Conservation (phyloP, 768 basidiomycete genomes). For the Podaxis sp. region DNA sequence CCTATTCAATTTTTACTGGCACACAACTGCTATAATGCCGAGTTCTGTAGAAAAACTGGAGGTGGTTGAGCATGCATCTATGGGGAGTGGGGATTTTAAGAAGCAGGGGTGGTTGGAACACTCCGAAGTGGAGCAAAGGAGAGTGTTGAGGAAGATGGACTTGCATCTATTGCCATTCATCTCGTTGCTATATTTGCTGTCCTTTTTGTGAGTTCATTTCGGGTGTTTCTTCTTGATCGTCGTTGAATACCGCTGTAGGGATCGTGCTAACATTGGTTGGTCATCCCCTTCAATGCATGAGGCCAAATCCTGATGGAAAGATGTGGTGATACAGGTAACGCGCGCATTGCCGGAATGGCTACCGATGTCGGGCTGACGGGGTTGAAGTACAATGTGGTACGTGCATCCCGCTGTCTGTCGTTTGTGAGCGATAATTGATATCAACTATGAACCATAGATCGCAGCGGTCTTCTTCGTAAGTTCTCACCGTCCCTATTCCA, state of each 20-base stretch:
- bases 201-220: conserved; percentile 39
- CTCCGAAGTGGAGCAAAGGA: conserved; percentile 25
- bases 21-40: not conserved
- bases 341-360: conserved; percentile 34
- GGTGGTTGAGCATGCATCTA: not conserved
- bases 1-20: not conserved
- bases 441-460: conserved; percentile 20
- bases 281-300: not conserved
- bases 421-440: not conserved
- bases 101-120: conserved; percentile 13
- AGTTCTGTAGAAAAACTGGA: not conserved
- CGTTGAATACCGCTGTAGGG: conserved; percentile 20
- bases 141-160: conserved; percentile 42
- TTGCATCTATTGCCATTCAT: conserved; percentile 44
- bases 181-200: conserved; percentile 43
- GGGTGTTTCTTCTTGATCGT: not conserved
- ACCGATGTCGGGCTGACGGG: conserved; percentile 29
- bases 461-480: conserved; percentile 36
- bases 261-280: conserved; percentile 36
- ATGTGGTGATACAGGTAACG: conserved; percentile 23
- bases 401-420: conserved; percentile 12
- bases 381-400: conserved; percentile 35
- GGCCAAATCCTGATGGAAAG: not conserved
- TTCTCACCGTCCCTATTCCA: not conserved
- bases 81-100: conserved; percentile 1